Conservation (phyloP, 1,284 basidiomycete species). For the Malassezia nana region DNA sequence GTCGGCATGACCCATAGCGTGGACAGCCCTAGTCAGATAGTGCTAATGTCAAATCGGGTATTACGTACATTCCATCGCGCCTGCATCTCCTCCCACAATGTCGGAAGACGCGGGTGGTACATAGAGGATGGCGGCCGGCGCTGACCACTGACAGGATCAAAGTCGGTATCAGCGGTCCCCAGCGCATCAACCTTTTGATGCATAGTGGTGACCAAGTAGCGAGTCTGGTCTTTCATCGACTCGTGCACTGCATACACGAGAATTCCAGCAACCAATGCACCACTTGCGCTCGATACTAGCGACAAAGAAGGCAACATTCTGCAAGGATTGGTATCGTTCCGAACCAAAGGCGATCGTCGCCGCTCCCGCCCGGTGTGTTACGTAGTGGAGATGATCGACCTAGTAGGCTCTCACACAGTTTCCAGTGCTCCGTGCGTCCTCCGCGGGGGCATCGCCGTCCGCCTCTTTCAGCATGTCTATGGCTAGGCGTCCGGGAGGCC, state of each 20-base stretch:
- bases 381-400: background rate
- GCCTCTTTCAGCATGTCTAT: background rate
- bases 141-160: conserved; percentile 5
- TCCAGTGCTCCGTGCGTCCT: background rate
- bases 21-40: conserved; percentile 2
- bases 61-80: conserved; percentile 17
- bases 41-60: background rate
- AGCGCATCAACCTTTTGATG: conserved; percentile 2
- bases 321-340: background rate
- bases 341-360: background rate
- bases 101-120: conserved; percentile 10
- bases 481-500: background rate
- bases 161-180: conserved; percentile 3
- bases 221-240: conserved; percentile 16
- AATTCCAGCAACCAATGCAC: conserved; percentile 9
- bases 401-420: background rate
- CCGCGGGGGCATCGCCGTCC: background rate
- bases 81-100: conserved; percentile 17
- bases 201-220: conserved; percentile 10
- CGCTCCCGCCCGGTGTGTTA: conserved; percentile 1
- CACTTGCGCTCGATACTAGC: conserved; percentile 5
- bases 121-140: background rate
- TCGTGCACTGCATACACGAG: conserved; percentile 12
- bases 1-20: background rate
- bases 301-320: conserved; percentile 1